A percentile compares a stretch with the other conserved stretches of the same genome.
Conservation (phyloP, 2,329 filamentous ascomycete genomes). For the Fusarium newnesense region DNA sequence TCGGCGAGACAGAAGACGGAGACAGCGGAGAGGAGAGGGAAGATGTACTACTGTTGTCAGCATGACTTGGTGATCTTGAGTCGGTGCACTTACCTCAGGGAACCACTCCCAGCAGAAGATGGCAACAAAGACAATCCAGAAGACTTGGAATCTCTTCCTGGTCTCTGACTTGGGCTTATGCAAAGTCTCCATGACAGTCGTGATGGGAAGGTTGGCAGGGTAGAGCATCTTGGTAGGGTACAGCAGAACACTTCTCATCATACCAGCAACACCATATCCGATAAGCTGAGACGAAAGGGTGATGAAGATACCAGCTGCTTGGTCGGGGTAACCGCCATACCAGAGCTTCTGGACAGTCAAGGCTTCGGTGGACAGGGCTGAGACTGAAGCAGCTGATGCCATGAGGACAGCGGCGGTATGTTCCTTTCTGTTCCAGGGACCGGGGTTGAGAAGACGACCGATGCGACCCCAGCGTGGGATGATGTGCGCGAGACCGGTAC, state of each 20-base stretch:
- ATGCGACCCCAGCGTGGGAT: slow-evolving; percentile 26
- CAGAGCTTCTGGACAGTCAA: slow-evolving; percentile 59
- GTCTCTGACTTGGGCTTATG: slow-evolving; percentile 47
- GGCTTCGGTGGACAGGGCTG: slow-evolving; percentile 48
- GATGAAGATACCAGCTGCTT: slow-evolving; percentile 55
- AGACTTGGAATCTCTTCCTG: slow-evolving; percentile 53
- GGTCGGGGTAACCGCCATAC: slow-evolving; percentile 54
- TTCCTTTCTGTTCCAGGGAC: slow-evolving; percentile 44
- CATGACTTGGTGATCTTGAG: fast-evolving
- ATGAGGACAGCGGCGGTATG: slow-evolving; percentile 54
- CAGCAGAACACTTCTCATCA: slow-evolving; percentile 57
- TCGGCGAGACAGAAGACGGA: slow-evolving; percentile 22
- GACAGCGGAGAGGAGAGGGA: slow-evolving; percentile 57
- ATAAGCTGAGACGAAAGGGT: slow-evolving; percentile 59
- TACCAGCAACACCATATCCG: slow-evolving; percentile 60
- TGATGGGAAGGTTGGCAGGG: slow-evolving; percentile 45
- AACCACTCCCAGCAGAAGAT: slow-evolving; percentile 57
- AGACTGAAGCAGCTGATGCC: slow-evolving; percentile 53
- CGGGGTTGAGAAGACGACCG: slow-evolving; percentile 31
- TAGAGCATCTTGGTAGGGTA: slow-evolving; percentile 58
- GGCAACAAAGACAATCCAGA: slow-evolving; percentile 51
- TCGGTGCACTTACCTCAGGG: slow-evolving; percentile 2
- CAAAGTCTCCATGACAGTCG: slow-evolving; percentile 44
- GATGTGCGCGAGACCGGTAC: slow-evolving; percentile 3
- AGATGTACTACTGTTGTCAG: slow-evolving; percentile 39